Evolutionary conservation across 1,284 basidiomycete genomes (phyloP).

Genomic region (Ceraceosorus guamensis): DNA sequence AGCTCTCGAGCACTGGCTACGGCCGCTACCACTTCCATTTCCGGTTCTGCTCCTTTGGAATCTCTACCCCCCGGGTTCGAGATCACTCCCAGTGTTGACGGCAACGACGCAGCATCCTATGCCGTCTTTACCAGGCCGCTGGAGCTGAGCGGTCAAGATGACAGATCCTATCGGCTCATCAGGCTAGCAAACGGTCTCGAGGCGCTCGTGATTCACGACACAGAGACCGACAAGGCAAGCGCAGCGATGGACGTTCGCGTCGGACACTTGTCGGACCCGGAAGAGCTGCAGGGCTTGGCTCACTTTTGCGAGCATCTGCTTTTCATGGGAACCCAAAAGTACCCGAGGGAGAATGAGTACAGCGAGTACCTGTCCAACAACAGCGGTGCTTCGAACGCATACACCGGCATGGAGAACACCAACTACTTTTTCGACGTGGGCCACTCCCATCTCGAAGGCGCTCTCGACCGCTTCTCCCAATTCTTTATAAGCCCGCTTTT

Average conservation of each 20-base stretch:
- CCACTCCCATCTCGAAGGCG: constrained; percentile 73
- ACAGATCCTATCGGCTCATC: constrained; percentile 58
- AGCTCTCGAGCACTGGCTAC: too few relatives aligned
- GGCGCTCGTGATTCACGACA: constrained; percentile 76
- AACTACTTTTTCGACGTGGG: constrained; percentile 88
- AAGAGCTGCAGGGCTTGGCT: constrained; percentile 61
- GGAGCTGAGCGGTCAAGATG: constrained; percentile 25
- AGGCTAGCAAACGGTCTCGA: constrained; percentile 79
- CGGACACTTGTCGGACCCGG: constrained; percentile 84
- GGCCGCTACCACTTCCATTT: too few relatives aligned
- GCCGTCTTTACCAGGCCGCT: constrained; percentile 35
- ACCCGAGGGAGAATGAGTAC: constrained; percentile 45
- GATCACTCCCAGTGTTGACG: constrained; percentile 18
- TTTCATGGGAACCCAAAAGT: constrained; percentile 68
- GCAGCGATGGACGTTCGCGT: constrained; percentile 92
- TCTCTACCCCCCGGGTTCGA: constrained; percentile 23
- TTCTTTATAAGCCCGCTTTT: constrained; percentile 95
- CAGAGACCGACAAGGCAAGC: constrained; percentile 83
- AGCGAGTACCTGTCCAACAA: constrained; percentile 76
- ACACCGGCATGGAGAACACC: constrained; percentile 84
- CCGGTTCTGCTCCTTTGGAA: background rate
- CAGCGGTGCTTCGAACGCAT: constrained; percentile 87
- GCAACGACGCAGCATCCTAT: constrained; percentile 23
- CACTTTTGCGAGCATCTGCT: constrained; percentile 92
- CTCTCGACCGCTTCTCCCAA: constrained; percentile 80